Percentiles rank a stretch among this genome's conserved stretches.
phyloP scores from a whole-genome alignment of 495 filamentous ascomycete species.

The Hyaloscypha variabilis region DNA sequence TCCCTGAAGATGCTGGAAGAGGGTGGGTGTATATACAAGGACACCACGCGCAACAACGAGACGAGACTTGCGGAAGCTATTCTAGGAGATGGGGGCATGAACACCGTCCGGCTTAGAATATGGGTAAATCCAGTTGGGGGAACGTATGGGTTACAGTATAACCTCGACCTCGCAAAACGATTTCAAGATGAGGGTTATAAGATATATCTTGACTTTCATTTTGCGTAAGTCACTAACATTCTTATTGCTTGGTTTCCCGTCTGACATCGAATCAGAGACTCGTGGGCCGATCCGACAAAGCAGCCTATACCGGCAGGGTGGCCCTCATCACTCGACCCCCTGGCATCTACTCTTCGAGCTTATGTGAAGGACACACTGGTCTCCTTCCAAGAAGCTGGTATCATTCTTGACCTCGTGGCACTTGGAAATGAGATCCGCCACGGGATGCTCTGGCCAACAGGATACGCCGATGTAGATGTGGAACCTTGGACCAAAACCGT shows the following conservation, averaged over 20 bases:
- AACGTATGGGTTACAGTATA: slow-evolving; percentile 33
- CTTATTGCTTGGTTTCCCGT: not conserved
- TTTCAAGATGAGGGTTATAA: slow-evolving; percentile 37
- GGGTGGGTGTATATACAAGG: slow-evolving; percentile 38
- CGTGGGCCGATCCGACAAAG: slow-evolving; percentile 45
- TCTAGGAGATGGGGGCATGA: slow-evolving; percentile 45
- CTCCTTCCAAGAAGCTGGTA: slow-evolving; percentile 29
- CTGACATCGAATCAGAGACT: slow-evolving; percentile 22
- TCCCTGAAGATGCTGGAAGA: slow-evolving; percentile 39
- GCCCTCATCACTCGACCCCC: slow-evolving; percentile 26
- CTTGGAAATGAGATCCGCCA: slow-evolving; percentile 50
- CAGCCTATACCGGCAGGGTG: slow-evolving; percentile 33
- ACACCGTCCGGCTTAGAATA: slow-evolving; percentile 38
- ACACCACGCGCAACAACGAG: slow-evolving; percentile 36
- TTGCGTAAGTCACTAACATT: slow-evolving; percentile 23
- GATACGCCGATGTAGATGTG: slow-evolving; percentile 39
- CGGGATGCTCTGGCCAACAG: slow-evolving; percentile 48
- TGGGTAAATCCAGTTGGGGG: slow-evolving; percentile 38
- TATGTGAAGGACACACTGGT: slow-evolving; percentile 44
- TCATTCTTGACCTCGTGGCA: slow-evolving; percentile 40
- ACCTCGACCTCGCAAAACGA: slow-evolving; percentile 37
- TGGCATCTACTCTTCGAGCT: slow-evolving; percentile 24
- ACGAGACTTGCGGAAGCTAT: slow-evolving; percentile 43
- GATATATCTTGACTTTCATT: slow-evolving; percentile 39
- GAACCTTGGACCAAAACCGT: slow-evolving; percentile 28